Percentiles rank a stretch among this genome's conserved stretches.
Evolutionary conservation across 2,329 filamentous ascomycete species (phyloP).

Genomic region (Cytospora mali): DNA sequence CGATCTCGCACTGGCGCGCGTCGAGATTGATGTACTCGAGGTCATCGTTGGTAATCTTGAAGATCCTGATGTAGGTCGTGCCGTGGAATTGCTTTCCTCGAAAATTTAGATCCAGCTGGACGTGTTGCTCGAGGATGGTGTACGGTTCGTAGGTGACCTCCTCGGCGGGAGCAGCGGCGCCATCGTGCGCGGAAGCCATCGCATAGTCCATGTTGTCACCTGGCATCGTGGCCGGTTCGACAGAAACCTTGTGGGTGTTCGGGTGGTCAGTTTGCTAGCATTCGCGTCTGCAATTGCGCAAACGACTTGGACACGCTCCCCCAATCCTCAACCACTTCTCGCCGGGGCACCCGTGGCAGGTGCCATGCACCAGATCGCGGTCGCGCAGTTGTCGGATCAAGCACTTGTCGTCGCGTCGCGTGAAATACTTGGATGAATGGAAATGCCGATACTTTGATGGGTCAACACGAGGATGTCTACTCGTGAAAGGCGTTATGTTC

Average conservation of each 20-base stretch:
- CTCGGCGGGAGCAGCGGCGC: slow-evolving; percentile 15
- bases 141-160: slow-evolving; percentile 40
- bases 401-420: slow-evolving; percentile 7
- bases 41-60: slow-evolving; percentile 56
- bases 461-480: neutral
- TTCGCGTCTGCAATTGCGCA: neutral
- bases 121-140: slow-evolving; percentile 77
- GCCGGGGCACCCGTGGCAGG: slow-evolving; percentile 18
- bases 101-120: slow-evolving; percentile 90
- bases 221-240: slow-evolving; percentile 33
- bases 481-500: neutral
- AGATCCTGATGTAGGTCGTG: slow-evolving; percentile 78
- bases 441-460: neutral
- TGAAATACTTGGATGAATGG: neutral
- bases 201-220: slow-evolving; percentile 31
- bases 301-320: slow-evolving; percentile 6
- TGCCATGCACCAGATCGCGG: slow-evolving; percentile 24
- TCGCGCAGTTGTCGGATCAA: neutral
- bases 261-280: neutral
- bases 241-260: neutral
- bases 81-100: slow-evolving; percentile 73
- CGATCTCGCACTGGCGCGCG: slow-evolving; percentile 64
- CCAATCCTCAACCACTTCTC: slow-evolving; percentile 17
- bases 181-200: slow-evolving; percentile 21
- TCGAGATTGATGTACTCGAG: slow-evolving; percentile 62